Percentiles rank a stretch among this genome's conserved stretches.
Conservation (phyloP, 1,284 basidiomycete genomes). For the Trichosporon inkin region DNA sequence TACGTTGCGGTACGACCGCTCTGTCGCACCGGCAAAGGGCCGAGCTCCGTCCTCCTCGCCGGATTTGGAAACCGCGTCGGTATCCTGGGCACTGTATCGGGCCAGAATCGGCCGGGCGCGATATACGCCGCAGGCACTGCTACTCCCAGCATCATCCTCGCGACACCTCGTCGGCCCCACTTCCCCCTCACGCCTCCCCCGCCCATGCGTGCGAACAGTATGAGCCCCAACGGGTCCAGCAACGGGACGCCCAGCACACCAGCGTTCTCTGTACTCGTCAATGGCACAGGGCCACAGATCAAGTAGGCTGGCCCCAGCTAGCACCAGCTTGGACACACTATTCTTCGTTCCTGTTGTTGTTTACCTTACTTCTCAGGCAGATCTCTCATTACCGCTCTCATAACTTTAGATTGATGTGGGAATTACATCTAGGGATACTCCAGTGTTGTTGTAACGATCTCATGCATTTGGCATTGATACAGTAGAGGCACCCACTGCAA, state of each 20-base stretch:
- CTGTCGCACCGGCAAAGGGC: constrained; percentile 13
- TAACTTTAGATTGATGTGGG: neutral
- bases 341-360: neutral
- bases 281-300: neutral
- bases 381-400: neutral
- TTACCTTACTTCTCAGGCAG: neutral
- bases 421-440: neutral
- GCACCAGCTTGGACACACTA: too few relatives aligned
- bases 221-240: constrained; percentile 1
- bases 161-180: neutral
- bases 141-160: neutral
- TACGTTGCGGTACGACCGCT: constrained; percentile 38
- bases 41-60: constrained; percentile 21
- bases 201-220: neutral
- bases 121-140: neutral
- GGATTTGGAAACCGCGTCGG: constrained; percentile 46
- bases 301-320: neutral
- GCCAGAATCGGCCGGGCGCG: neutral
- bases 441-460: constrained; percentile 9
- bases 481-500: neutral
- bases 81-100: constrained; percentile 18
- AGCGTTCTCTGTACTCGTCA: neutral
- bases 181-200: constrained; percentile 3
- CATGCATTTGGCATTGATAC: constrained; percentile 3
- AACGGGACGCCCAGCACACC: neutral